Base-by-base conservation (phyloP, 257 asterid species). In the Schizonepeta tenuifolia region DNA sequence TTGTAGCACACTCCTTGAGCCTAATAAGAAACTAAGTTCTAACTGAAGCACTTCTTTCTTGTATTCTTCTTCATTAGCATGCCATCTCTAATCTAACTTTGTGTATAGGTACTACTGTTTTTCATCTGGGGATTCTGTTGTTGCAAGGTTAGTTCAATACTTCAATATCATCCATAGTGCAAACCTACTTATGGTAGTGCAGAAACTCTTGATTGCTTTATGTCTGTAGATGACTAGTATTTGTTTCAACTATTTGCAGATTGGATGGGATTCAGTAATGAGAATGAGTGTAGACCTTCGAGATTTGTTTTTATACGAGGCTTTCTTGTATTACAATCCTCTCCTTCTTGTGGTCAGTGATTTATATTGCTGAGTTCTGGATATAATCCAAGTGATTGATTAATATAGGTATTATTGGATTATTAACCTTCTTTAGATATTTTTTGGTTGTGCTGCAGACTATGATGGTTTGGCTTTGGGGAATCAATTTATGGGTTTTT, bases 241-340 rank as follows among this genome's bases (percentile, higher is more conserved):
- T 41, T 76, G 21, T 67, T 41, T 67, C 55, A 46, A 31, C 65
- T 70, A 66, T 81, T 76, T 76, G 82, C 92, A 95, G 99, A 83
- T 95, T 66, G 95, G 98, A 83, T 90, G 98, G 99, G 96, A 92
- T 82, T 90, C 99, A 51, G 99, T 95, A 72, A 90, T 92, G 98
- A 89, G 98, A 89, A 95, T 95, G 99, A 89, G 97, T 65, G 89
- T 69, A 70, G 97, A 92, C 87, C 86, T 89, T 75, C 89, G 91
- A 58, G 98, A 95, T 80, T 85, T 95, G 70, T 95, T 95, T 85
- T 74, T 92, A 38, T 95, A 95, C 15, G 99, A 95, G 90, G 99
- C 95, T 57, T 95, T 95, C 86, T 86, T 95, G 88, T 95, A 95
- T 84, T 95, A 92, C 70, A 95, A 95, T 81, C 99, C 98, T 51